Base-by-base conservation (phyloP, 257 asterid species). In the Petunia axillaris region DNA sequence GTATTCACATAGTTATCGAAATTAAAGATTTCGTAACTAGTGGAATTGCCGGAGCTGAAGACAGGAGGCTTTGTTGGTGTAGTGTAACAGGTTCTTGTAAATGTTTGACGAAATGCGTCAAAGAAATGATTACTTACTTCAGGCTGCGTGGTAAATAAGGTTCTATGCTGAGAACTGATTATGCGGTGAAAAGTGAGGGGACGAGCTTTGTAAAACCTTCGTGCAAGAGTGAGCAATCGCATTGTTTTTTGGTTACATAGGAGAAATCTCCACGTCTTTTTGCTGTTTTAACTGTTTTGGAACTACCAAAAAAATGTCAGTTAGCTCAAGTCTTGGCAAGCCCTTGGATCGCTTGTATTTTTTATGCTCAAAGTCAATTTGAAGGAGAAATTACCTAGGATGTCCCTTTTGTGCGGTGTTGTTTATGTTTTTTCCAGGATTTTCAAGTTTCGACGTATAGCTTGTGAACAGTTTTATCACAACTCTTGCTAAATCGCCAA, bases 101-200 rank as follows among this genome's bases (percentile, higher is more conserved):
- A 37, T 86, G 99, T 85, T 91, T 77, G 97, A 90, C 77, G 91
- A 89, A 92, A 93, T 92, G 95, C 88, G 83, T 25, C 86, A 75
- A 14, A 75, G 91, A 81, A 85, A 52, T 4, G 13, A 2, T 50
- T 3, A 4, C 9, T 64, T 13, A 35, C 0, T 73, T 40, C 39
- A 0, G n/a, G 4, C 41, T 3, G 44, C 1, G 65, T n/a, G 1
- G 41, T 1, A 5, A 80, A 54, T 11, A 55, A 35, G 86, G 37
- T 77, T 52, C 64, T 39, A 46, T n/a, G 67, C 38, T 83, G 64
- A 64, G 43, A 38, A 57, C 11, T 6, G 25, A n/a, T 40, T 15
- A 38, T 37, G 48, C 16, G 75, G 11, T 60, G 41, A 58, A 48
- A 46, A 63, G 5, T 3, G 44, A 78, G 0, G 38, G 52, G 71